Percentiles rank a stretch among this genome's conserved stretches.
phyloP scores from a whole-genome alignment of 75 land plant genomes.

The Picea glauca region DNA sequence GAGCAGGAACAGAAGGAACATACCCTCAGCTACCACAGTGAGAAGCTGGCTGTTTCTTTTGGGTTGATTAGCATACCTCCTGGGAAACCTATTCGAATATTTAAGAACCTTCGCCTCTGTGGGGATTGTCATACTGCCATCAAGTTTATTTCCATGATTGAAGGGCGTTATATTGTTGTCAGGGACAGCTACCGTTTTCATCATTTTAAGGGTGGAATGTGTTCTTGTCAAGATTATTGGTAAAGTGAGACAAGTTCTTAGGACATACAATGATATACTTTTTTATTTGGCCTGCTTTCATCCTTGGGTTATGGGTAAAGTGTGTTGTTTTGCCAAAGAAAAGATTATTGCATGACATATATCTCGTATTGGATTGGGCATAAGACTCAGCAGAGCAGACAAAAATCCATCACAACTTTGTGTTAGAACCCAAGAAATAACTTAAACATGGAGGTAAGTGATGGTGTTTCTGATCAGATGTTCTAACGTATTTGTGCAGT shows the following conservation, averaged over 20 bases:
- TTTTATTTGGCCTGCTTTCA: too few species aligned
- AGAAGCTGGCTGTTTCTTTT: not conserved
- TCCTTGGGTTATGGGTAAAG: too few species aligned
- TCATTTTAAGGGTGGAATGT: not conserved
- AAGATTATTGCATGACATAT: too few species aligned
- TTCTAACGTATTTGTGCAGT: too few species aligned
- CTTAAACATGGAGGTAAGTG: too few species aligned
- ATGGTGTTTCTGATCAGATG: too few species aligned
- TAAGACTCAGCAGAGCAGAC: too few species aligned
- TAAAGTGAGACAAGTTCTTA: not conserved
- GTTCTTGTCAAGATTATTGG: slow-evolving; percentile 1
- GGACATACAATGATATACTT: not conserved
- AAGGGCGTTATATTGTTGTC: not conserved
- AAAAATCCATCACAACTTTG: too few species aligned
- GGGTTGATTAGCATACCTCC: not conserved
- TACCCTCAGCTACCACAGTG: not conserved
- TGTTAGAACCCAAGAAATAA: too few species aligned
- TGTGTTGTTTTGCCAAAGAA: too few species aligned
- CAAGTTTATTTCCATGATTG: not conserved
- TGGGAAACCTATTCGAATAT: not conserved
- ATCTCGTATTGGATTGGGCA: too few species aligned
- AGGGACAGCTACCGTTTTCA: not conserved
- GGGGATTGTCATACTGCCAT: slow-evolving; percentile 1
- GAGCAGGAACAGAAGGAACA: not conserved
- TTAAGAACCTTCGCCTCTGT: not conserved